Evolutionary conservation across 495 filamentous ascomycete species (phyloP).

Genomic region (Aspergillus cavernicola): DNA sequence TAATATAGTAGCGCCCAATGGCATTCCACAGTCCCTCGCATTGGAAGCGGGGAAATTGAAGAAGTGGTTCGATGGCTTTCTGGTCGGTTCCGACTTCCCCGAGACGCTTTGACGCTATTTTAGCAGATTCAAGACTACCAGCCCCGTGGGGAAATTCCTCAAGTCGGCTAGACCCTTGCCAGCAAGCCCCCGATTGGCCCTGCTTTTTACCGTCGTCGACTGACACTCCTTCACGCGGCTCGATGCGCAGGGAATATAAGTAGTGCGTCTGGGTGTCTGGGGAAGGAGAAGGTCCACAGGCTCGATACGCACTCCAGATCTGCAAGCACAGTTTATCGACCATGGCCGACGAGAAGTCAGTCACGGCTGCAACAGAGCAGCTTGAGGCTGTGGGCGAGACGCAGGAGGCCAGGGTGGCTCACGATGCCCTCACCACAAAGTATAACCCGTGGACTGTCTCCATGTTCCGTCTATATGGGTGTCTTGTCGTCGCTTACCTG

Average conservation of each 20-base stretch:
- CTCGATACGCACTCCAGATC: not conserved
- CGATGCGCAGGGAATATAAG: not conserved
- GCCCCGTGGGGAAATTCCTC: conserved; percentile 13
- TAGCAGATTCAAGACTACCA: not conserved
- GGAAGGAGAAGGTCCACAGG: not conserved
- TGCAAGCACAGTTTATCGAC: not conserved
- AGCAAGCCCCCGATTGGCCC: not conserved
- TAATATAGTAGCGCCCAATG: conserved; percentile 7
- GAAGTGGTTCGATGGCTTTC: not conserved
- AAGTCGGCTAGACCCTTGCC: not conserved
- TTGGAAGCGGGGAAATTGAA: not conserved
- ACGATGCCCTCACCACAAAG: conserved; percentile 11
- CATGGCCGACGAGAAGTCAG: conserved; percentile 4
- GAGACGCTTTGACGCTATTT: not conserved
- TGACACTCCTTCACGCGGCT: not conserved
- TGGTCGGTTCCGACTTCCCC: conserved; percentile 7
- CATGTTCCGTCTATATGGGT: conserved; percentile 22
- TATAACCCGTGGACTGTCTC: conserved; percentile 19
- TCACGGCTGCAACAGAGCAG: not conserved
- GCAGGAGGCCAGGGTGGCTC: conserved; percentile 5
- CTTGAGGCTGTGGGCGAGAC: not conserved
- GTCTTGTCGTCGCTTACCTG: conserved; percentile 18
- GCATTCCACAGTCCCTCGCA: not conserved
- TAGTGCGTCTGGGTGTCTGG: not conserved
- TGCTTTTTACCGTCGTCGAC: not conserved